Percentiles rank a stretch among this genome's conserved stretches.
Conservation (phyloP, 1,284 basidiomycete genomes). For the Malassezia dermatis region DNA sequence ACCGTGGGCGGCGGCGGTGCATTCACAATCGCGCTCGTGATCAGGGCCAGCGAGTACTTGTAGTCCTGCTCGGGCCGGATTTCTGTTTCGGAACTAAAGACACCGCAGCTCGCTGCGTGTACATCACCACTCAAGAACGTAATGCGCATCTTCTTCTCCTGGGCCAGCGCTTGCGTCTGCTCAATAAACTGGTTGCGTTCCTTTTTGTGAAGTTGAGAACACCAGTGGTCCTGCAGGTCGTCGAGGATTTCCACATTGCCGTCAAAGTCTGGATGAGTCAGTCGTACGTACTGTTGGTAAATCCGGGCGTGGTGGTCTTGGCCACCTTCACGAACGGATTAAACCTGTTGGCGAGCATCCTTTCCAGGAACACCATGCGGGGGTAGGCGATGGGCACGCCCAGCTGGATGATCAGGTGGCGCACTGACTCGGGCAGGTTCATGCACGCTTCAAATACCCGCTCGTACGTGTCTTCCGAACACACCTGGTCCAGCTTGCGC, state of each 20-base stretch:
- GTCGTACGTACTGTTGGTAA: slow-evolving; percentile 27
- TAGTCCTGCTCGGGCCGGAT: slow-evolving; percentile 29
- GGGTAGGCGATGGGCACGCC: slow-evolving; percentile 47
- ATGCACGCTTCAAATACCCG: slow-evolving; percentile 30
- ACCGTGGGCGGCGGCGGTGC: slow-evolving; percentile 63
- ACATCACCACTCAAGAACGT: slow-evolving; percentile 44
- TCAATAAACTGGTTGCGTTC: slow-evolving; percentile 85
- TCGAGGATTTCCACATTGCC: slow-evolving; percentile 47
- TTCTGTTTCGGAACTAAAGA: slow-evolving; percentile 17
- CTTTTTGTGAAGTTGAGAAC: slow-evolving; percentile 54
- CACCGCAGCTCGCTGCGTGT: slow-evolving; percentile 35
- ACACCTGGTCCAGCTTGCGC: slow-evolving; percentile 41
- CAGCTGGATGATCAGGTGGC: slow-evolving; percentile 44
- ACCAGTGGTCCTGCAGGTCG: slow-evolving; percentile 65
- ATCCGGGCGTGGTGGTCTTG: slow-evolving; percentile 30
- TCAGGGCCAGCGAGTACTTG: slow-evolving; percentile 41
- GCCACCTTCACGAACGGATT: slow-evolving; percentile 43
- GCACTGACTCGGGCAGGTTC: slow-evolving; percentile 29
- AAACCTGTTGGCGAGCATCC: slow-evolving; percentile 29
- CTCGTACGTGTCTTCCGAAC: slow-evolving; percentile 34
- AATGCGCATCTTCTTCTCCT: slow-evolving; percentile 35
- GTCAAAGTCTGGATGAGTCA: slow-evolving; percentile 29
- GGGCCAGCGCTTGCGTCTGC: slow-evolving; percentile 48
- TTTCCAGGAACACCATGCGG: slow-evolving; percentile 45
- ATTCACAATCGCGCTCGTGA: slow-evolving; percentile 44